Evolutionary conservation across 306 rosid species (phyloP).

Genomic region (Fragaria iinumae): DNA sequence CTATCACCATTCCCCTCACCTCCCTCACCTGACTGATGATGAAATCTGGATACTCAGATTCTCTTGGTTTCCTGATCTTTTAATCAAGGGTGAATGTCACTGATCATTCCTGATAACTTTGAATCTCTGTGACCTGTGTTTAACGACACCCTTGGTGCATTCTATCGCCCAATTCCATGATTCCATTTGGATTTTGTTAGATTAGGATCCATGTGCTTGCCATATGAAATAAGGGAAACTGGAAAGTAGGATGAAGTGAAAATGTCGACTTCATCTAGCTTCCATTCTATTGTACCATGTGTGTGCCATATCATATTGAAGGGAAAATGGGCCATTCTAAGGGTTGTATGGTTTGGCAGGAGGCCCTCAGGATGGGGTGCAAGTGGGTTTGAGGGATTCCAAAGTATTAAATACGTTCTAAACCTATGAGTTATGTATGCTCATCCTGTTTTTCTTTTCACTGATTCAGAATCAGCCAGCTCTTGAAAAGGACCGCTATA

Average conservation of each 20-base stretch:
- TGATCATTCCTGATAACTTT: neutral
- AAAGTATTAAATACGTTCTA: neutral
- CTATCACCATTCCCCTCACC: neutral
- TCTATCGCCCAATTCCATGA: neutral
- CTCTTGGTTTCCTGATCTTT: slow-evolving; percentile 2
- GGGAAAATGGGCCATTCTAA: neutral
- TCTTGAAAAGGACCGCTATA: slow-evolving; percentile 92
- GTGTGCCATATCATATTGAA: neutral
- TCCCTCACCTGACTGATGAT: neutral
- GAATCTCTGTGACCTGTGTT: neutral
- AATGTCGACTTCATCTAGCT: neutral
- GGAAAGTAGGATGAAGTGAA: neutral
- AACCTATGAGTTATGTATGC: neutral
- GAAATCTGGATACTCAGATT: slow-evolving; percentile 5
- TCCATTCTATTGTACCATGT: neutral
- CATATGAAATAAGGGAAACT: neutral
- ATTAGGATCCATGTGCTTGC: neutral
- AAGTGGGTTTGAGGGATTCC: neutral
- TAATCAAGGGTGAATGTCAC: neutral
- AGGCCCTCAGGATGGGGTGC: neutral
- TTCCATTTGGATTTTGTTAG: neutral
- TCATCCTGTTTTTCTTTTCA: slow-evolving; percentile 18
- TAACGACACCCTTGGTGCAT: neutral
- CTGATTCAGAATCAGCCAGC: slow-evolving; percentile 90
- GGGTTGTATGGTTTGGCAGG: neutral